Conservation (phyloP, 2,329 filamentous ascomycete genomes). For the Pseudogymnoascus sp. region DNA sequence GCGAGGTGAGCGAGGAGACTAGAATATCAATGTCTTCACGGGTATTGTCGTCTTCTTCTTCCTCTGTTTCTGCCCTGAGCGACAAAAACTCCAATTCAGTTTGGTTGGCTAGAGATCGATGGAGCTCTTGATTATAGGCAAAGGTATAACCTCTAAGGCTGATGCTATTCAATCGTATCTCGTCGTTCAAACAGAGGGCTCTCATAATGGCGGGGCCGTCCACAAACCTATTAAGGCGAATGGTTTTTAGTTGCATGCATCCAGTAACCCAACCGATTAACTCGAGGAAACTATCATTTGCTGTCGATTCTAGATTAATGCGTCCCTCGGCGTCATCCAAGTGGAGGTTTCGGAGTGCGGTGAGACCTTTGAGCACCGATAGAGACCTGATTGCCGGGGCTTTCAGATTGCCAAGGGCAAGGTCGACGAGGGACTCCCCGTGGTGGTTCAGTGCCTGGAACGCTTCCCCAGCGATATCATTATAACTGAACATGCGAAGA, state of each 20-base stretch:
- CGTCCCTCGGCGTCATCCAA: constrained; percentile 39
- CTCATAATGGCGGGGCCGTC: constrained; percentile 46
- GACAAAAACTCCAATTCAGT: constrained; percentile 38
- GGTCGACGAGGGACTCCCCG: constrained; percentile 44
- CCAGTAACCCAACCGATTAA: constrained; percentile 46
- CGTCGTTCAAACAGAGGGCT: constrained; percentile 39
- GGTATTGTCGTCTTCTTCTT: constrained; percentile 26
- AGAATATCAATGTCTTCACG: constrained; percentile 42
- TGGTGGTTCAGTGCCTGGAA: constrained; percentile 48
- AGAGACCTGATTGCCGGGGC: constrained; percentile 43
- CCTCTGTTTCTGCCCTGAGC: constrained; percentile 40
- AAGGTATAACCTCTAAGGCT: constrained; percentile 42
- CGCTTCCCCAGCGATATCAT: constrained; percentile 46
- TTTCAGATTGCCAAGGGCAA: constrained; percentile 43
- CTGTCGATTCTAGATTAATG: constrained; percentile 41
- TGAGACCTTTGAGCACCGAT: constrained; percentile 41
- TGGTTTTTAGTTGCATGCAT: constrained; percentile 43
- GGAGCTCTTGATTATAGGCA: constrained; percentile 44
- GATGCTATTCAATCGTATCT: constrained; percentile 40
- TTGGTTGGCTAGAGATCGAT: constrained; percentile 45
- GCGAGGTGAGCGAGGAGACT: constrained; percentile 42
- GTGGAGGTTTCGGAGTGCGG: constrained; percentile 39
- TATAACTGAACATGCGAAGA: constrained; percentile 51
- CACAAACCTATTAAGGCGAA: constrained; percentile 44
- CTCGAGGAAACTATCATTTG: constrained; percentile 45